Base-by-base conservation (phyloP, 2,329 filamentous ascomycete genomes). In the Orbilia oligospora region DNA sequence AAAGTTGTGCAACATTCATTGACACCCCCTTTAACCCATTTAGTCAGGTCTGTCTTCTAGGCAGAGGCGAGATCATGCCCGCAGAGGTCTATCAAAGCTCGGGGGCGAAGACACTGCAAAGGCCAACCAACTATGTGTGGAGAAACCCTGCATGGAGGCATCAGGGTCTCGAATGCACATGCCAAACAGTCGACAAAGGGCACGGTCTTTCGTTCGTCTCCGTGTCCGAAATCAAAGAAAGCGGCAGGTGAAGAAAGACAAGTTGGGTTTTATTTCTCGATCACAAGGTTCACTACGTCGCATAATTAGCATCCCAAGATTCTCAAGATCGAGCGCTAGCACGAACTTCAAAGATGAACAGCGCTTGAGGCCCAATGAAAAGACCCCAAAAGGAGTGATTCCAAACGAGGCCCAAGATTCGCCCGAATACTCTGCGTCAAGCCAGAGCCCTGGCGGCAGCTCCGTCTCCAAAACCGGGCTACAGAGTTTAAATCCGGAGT, bases 221-320 rank as follows among this genome's bases (percentile, higher is more conserved):
- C 66, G 56, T 48, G 49, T 58, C 24, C 72, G 65, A 27, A 70
- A 18, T 36, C n/a, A 58, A 3, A 55, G 49, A 46, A 70, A 76
- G 36, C 58, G 56, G n/a, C 38, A 49, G 16, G 27, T 51, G 2
- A 70, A 70, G 58, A 66, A 46, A 64, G 66, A 70, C 6, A 76
- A 61, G 10, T 14, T 36, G n/a, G 30, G 55, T 22, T 56, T 68
- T n/a, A 51, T 76, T n/a, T 70, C 66, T 24, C 36, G 51, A 51
- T 70, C 65, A 14, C 72, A 70, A 38, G 66, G 53, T 18, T 69
- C 63, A 2, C 46, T 75, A 16, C 64, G 71, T 27, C 71, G 71
- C 5, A 68, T 75, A 20, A 68, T 68, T 22, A 75, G 64, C 24
- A 69, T 75, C 20, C 55, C 64, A 10, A 63, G 41, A 14, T 38